These are phyloP conservation scores for Plasmopara viticola DNA, from an alignment of 352 stramenopile species.

Conservation along the genomic window DNA sequence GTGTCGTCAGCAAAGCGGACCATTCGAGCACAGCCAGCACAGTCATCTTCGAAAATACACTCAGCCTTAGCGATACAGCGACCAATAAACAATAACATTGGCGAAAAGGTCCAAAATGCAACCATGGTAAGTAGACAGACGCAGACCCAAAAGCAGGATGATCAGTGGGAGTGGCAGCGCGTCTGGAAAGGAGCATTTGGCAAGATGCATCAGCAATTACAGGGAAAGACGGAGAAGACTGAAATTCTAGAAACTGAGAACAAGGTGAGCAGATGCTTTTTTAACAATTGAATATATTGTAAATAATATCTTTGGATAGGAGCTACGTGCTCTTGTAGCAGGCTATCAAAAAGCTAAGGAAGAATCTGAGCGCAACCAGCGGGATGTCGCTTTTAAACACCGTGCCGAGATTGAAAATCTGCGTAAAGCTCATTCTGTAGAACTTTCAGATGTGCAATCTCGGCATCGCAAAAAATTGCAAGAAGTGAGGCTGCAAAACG, in stretches of 20 bases:
- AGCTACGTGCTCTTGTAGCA: conserved; percentile 35
- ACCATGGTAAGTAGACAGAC: conserved; percentile 33
- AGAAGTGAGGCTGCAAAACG: conserved; percentile 37
- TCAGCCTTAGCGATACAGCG: background rate
- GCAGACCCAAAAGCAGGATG: conserved; percentile 52
- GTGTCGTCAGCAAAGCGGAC: conserved; percentile 9
- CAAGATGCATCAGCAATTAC: conserved; percentile 40
- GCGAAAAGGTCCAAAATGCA: conserved; percentile 1
- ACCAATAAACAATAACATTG: conserved; percentile 9
- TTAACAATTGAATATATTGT: background rate
- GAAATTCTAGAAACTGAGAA: conserved; percentile 31
- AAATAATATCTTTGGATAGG: conserved; percentile 13
- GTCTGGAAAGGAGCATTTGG: conserved; percentile 71
- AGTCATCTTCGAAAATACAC: background rate
- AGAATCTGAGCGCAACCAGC: conserved; percentile 19
- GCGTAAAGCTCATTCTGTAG: conserved; percentile 37
- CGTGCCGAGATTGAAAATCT: conserved; percentile 40
- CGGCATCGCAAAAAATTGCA: conserved; percentile 50
- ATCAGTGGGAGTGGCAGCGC: conserved; percentile 64
- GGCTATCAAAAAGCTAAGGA: conserved; percentile 41
- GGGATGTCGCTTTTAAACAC: conserved; percentile 34
- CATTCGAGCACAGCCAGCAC: conserved; percentile 1
- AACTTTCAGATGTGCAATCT: conserved; percentile 39
- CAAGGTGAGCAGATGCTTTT: conserved; percentile 25
- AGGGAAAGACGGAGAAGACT: conserved; percentile 14